These are phyloP conservation scores for Plectranthus barbatus DNA, from an alignment of 257 asterid species.

Conservation along the genomic window DNA sequence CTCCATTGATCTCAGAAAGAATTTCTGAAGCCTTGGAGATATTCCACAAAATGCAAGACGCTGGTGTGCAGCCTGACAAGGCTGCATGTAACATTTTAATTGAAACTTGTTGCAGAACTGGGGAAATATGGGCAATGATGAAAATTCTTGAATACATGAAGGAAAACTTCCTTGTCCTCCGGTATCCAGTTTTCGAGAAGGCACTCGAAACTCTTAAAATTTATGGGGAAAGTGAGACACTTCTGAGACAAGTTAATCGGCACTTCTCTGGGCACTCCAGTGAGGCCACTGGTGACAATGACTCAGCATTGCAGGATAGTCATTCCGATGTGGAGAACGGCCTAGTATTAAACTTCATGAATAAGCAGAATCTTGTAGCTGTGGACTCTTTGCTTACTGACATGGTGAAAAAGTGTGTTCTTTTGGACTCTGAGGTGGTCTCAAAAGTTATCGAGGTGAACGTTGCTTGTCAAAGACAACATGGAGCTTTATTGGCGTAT, in stretches of 20 bases:
- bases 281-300: not conserved
- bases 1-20: conserved; percentile 42
- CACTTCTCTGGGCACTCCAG: conserved; percentile 37
- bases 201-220: conserved; percentile 44
- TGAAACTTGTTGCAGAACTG: conserved; percentile 54
- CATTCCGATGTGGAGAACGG: conserved; percentile 26
- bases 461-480: conserved; percentile 27
- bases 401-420: conserved; percentile 31
- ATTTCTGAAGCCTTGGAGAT: conserved; percentile 60
- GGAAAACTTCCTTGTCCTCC: conserved; percentile 61
- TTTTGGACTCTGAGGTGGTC: conserved; percentile 34
- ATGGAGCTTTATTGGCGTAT: conserved; percentile 56
- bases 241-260: conserved; percentile 64
- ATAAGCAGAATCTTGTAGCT: conserved; percentile 49
- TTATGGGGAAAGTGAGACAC: conserved; percentile 43
- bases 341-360: conserved; percentile 34
- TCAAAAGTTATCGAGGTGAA: conserved; percentile 55
- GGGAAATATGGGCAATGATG: conserved; percentile 45
- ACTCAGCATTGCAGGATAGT: conserved; percentile 5
- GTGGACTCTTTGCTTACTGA: conserved; percentile 56
- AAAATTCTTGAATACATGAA: conserved; percentile 79
- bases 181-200: conserved; percentile 50
- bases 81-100: conserved; percentile 82
- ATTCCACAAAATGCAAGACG: conserved; percentile 73
- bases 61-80: conserved; percentile 84